These are phyloP conservation scores for Phoma herbarum DNA, from an alignment of 2,329 filamentous ascomycete genomes.

Conservation along the genomic window DNA sequence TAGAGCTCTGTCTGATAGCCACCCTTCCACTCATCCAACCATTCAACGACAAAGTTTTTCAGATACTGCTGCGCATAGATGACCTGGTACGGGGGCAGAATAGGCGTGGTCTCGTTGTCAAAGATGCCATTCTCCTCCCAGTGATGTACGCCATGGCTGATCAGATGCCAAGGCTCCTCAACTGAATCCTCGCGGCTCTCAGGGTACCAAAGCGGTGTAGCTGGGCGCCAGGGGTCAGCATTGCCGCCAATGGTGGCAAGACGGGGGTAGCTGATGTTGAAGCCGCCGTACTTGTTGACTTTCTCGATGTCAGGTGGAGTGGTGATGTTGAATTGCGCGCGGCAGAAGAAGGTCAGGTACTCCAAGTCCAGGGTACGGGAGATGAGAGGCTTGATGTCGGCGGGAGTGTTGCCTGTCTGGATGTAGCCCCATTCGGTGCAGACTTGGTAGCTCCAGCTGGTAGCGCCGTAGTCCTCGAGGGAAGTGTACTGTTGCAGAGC, in stretches of 20 bases:
- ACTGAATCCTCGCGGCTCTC: constrained; percentile 66
- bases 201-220: constrained; percentile 74
- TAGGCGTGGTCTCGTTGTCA: constrained; percentile 65
- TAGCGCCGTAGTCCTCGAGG: constrained; percentile 28
- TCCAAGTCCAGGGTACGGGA: constrained; percentile 74
- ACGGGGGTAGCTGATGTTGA: constrained; percentile 75
- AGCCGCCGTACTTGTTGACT: constrained; percentile 81
- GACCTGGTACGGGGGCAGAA: constrained; percentile 67
- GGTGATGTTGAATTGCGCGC: constrained; percentile 74
- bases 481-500: constrained; percentile 28
- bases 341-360: constrained; percentile 70
- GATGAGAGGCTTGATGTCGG: constrained; percentile 70
- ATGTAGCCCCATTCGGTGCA: constrained; percentile 75
- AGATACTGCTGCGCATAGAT: constrained; percentile 66
- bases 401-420: constrained; percentile 74
- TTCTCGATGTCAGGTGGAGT: constrained; percentile 67
- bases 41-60: constrained; percentile 69
- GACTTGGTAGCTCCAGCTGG: constrained; percentile 67
- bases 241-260: constrained; percentile 81
- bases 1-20: constrained; percentile 22
- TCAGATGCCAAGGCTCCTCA: constrained; percentile 76
- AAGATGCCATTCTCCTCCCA: constrained; percentile 80
- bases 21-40: constrained; percentile 60
- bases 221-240: constrained; percentile 80
- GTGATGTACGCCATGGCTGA: constrained; percentile 79